Evolutionary conservation across 768 basidiomycete species (phyloP).

Genomic region (Suillus cothurnatus): DNA sequence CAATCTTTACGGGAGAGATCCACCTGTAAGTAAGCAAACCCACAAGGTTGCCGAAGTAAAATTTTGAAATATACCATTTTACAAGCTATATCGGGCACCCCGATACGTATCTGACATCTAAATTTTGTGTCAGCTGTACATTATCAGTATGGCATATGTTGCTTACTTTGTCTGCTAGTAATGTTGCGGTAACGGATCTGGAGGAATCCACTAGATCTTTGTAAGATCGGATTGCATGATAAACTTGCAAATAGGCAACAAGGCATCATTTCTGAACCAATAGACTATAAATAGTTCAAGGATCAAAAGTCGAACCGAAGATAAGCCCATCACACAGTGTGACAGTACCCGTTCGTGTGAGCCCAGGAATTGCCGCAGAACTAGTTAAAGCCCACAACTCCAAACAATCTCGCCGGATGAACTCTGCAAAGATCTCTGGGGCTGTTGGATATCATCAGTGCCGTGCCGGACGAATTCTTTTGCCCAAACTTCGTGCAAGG

Average conservation of each 20-base stretch:
- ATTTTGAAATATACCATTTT: slow-evolving; percentile 51
- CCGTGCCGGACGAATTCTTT: slow-evolving; percentile 92
- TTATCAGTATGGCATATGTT: neutral
- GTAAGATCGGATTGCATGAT: slow-evolving; percentile 2
- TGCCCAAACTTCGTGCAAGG: slow-evolving; percentile 89
- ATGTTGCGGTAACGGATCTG: slow-evolving; percentile 76
- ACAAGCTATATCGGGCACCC: slow-evolving; percentile 70
- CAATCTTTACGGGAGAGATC: slow-evolving; percentile 93
- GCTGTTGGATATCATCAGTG: slow-evolving; percentile 96
- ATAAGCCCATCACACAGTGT: slow-evolving; percentile 22
- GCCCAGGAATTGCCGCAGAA: slow-evolving; percentile 92
- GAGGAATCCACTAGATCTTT: slow-evolving; percentile 95
- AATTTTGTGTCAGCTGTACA: neutral
- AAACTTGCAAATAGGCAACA: neutral
- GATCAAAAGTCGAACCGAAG: slow-evolving; percentile 43
- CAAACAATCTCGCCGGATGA: slow-evolving; percentile 83
- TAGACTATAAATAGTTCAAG: slow-evolving; percentile 38
- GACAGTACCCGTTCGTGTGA: slow-evolving; percentile 68
- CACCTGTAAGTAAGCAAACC: slow-evolving; percentile 45
- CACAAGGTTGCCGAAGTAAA: slow-evolving; percentile 7
- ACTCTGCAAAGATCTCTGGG: slow-evolving; percentile 76
- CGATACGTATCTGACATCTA: slow-evolving; percentile 80
- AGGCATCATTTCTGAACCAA: neutral
- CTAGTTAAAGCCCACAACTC: slow-evolving; percentile 87
- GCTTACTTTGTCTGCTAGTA: slow-evolving; percentile 68